phyloP scores from a whole-genome alignment of 2,329 filamentous ascomycete genomes.

The Aureobasidium sp. region DNA sequence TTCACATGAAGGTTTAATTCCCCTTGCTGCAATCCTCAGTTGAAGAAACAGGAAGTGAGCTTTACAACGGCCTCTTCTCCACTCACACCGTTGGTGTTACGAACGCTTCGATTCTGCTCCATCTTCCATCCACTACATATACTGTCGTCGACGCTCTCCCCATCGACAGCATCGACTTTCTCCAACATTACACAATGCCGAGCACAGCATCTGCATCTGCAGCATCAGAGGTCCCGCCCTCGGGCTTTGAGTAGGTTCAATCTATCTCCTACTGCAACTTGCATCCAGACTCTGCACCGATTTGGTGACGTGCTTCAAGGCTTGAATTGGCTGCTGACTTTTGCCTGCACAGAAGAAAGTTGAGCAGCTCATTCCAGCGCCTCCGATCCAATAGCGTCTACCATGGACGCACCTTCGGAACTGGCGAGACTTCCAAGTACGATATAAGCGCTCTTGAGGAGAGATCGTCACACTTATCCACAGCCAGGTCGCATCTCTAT shows the following conservation, averaged over 20 bases:
- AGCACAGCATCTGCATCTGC: constrained; percentile 3
- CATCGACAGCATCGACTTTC: background rate
- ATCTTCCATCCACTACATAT: constrained; percentile 9
- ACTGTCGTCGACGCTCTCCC: constrained; percentile 1
- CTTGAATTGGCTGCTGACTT: background rate
- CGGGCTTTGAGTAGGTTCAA: constrained; percentile 12
- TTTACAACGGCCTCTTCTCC: constrained; percentile 10
- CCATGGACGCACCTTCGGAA: constrained; percentile 1
- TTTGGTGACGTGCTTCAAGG: background rate
- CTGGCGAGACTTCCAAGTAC: constrained; percentile 2
- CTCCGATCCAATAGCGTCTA: constrained; percentile 7
- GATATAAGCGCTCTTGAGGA: background rate
- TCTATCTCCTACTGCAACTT: constrained; percentile 2
- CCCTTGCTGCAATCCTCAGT: constrained; percentile 9
- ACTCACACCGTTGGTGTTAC: constrained; percentile 4
- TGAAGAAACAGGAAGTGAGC: constrained; percentile 8
- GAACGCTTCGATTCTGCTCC: background rate
- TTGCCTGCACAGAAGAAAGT: constrained; percentile 5
- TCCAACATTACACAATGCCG: constrained; percentile 12
- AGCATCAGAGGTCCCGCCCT: constrained; percentile 1
- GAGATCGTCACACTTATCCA: constrained; percentile 8
- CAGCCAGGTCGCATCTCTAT: background rate
- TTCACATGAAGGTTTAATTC: background rate
- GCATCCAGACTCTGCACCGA: background rate
- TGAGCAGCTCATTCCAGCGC: constrained; percentile 5